These are phyloP conservation scores for Fusarium compactum DNA, from an alignment of 2,329 filamentous ascomycete species.

Conservation along the genomic window DNA sequence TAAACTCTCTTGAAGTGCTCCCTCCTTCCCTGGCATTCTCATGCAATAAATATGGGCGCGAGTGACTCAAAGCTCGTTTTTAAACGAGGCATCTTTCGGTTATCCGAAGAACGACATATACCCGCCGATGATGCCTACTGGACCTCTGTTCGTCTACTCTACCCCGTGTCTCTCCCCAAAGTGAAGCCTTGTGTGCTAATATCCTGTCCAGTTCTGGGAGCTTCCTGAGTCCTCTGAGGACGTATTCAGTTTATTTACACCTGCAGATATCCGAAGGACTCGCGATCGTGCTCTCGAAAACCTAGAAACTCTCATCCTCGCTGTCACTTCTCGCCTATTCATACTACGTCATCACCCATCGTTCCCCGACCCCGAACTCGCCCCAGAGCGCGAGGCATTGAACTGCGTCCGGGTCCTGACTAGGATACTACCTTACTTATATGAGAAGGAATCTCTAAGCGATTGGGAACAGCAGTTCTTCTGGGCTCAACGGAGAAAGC, in stretches of 20 bases:
- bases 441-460: conserved; percentile 86
- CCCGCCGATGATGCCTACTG: conserved; percentile 91
- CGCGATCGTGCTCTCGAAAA: conserved; percentile 88
- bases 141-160: conserved; percentile 76
- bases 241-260: conserved; percentile 94
- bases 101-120: conserved; percentile 92
- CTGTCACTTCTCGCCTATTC: conserved; percentile 84
- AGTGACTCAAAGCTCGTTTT: conserved; percentile 99
- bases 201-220: conserved; percentile 83
- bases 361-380: conserved; percentile 87
- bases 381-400: conserved; percentile 87
- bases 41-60: conserved; percentile 79
- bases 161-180: conserved; percentile 17
- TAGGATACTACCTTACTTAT: conserved; percentile 88
- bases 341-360: conserved; percentile 88
- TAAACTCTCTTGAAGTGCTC: conserved; percentile 24
- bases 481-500: conserved; percentile 81
- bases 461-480: conserved; percentile 95
- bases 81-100: conserved; percentile 96
- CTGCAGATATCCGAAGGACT: conserved; percentile 87
- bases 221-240: conserved; percentile 95
- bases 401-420: conserved; percentile 96
- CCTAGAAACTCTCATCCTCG: conserved; percentile 87
- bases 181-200: conserved; percentile 38
- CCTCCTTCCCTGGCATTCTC: conserved; percentile 37